Evolutionary conservation across 2,329 filamentous ascomycete species (phyloP), one percentile per base, ranked within the genome.

Genomic region (Lachnellula occidentalis): DNA sequence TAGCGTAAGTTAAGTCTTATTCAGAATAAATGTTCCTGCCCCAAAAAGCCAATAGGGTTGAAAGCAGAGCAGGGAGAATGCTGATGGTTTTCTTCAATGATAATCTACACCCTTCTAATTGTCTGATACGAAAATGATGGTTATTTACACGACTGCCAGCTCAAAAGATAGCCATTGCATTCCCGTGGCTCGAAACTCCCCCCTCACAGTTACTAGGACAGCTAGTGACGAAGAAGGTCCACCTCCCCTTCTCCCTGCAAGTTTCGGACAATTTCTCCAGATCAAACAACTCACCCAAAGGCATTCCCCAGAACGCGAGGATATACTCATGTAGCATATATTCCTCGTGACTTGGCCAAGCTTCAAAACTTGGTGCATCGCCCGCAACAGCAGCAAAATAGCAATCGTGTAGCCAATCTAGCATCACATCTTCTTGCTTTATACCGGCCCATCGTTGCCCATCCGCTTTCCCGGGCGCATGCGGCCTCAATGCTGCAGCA

Each of bases 151-250:
- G 15, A 17, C 4, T 45, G 15, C 3, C 43, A 17, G 7, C n/a
- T 31, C 22, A 66, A 45, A 67, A 66, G 36, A 80, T 71, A 2
- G 76, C 77, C 11, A 78, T 43, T 2, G 76, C 75, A 57, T 78
- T 79, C 34, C 76, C 74, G 22, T 76, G 77, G 27, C 73, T 78
- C 2, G 71, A 74, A 2, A 80, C 68, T 1, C 78, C 65, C 2
- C 81, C 78, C 5, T 77, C 76, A 45, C 81, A 77, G 47, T 68
- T 57, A 37, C 53, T 59, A 2, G 66, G 66, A 11, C 63, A 55
- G 56, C 64, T 67, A 2, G 63, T 66, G 17, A 70, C 58, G 45
- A 70, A 69, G 54, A 70, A 70, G 1, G 57, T 64, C 66, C 67
- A 70, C 21, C 67, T 61, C 5, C 58, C 57, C 36, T 66, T 67